Conservation (phyloP, 2,329 filamentous ascomycete species). For the Periconia sp. region DNA sequence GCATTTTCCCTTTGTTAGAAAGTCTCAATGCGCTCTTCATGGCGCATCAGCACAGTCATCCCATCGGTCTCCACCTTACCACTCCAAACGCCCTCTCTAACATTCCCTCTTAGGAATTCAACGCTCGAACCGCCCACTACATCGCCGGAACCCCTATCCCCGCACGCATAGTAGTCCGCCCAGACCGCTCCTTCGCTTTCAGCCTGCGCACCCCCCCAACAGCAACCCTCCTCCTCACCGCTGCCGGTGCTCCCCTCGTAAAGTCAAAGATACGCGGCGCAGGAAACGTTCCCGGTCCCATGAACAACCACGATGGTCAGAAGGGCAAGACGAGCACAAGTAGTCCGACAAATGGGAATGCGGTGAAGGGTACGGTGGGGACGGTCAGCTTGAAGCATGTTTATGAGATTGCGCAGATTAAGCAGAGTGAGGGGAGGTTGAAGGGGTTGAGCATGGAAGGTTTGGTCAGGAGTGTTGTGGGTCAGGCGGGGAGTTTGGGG, state of each 20-base stretch:
- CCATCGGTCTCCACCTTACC: background rate
- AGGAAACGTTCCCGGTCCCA: constrained; percentile 56
- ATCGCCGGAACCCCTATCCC: constrained; percentile 83
- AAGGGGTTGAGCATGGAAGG: constrained; percentile 82
- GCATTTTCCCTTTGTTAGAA: too few relatives aligned
- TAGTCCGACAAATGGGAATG: constrained; percentile 55
- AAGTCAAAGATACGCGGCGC: constrained; percentile 80
- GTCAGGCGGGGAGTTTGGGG: constrained; percentile 58
- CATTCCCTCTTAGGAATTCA: constrained; percentile 80
- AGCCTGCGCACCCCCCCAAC: constrained; percentile 94
- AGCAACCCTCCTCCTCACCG: constrained; percentile 84
- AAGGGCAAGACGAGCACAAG: constrained; percentile 43
- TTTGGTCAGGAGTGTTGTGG: constrained; percentile 73
- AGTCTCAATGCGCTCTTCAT: background rate
- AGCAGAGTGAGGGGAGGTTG: constrained; percentile 62
- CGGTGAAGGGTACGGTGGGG: constrained; percentile 80
- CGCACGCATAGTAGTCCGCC: constrained; percentile 87
- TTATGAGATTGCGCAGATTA: constrained; percentile 97
- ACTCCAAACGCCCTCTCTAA: background rate
- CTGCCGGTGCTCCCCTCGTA: constrained; percentile 75
- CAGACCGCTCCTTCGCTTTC: constrained; percentile 92
- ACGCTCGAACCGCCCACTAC: constrained; percentile 89
- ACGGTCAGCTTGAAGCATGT: constrained; percentile 91
- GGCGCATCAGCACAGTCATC: background rate
- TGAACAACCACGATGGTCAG: constrained; percentile 46